Conservation (phyloP, 73 alveolate species). For the Tetrahymena malaccensis region DNA sequence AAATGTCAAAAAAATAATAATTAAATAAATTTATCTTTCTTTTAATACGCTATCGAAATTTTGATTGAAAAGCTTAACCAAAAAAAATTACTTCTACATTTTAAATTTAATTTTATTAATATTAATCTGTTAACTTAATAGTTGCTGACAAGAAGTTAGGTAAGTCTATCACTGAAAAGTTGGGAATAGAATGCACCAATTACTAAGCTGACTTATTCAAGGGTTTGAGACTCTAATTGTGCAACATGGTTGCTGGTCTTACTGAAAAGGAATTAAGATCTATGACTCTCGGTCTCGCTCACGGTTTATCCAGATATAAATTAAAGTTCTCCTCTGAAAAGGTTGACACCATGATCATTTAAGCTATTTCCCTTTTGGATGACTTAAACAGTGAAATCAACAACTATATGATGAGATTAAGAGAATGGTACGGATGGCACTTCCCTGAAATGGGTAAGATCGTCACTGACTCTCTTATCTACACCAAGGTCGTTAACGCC, state of each 20-base stretch:
- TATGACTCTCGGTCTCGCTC: constrained; percentile 96
- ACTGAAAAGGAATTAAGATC: constrained; percentile 84
- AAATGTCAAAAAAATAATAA: neutral
- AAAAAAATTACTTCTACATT: neutral
- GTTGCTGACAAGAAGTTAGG: constrained; percentile 89
- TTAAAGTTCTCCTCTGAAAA: constrained; percentile 93
- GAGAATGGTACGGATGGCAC: constrained; percentile 99
- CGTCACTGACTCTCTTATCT: constrained; percentile 95
- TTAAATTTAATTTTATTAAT: neutral
- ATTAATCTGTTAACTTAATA: constrained; percentile 20
- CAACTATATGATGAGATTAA: constrained; percentile 99
- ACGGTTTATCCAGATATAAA: constrained; percentile 87
- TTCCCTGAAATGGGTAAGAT: constrained; percentile 99
- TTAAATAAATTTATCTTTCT: neutral
- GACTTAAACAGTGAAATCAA: constrained; percentile 99
- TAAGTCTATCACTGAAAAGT: constrained; percentile 65
- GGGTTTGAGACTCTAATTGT: constrained; percentile 88
- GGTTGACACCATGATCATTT: constrained; percentile 96
- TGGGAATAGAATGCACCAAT: constrained; percentile 77
- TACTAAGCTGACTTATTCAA: constrained; percentile 84
- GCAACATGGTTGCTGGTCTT: constrained; percentile 80
- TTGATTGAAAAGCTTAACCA: neutral
- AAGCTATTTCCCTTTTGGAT: constrained; percentile 97
- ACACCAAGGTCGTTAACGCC: constrained; percentile 89
- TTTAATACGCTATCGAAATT: neutral